Evolutionary conservation across 768 basidiomycete species (phyloP).

Genomic region (Leucocoprinus leucothites): DNA sequence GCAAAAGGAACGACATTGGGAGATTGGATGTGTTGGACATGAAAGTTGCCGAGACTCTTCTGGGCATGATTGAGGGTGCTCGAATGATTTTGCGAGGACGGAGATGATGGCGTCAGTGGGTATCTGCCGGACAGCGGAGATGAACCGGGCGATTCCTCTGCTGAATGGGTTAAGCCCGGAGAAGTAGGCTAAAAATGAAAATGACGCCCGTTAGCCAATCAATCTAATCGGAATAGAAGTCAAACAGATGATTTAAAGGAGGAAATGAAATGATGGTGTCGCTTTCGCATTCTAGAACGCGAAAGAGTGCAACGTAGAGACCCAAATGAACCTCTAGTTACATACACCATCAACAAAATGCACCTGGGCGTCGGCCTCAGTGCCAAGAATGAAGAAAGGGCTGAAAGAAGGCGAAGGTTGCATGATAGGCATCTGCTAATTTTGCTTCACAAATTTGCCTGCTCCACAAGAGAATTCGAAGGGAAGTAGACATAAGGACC

Average conservation of each 20-base stretch:
- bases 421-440: conserved; percentile 7
- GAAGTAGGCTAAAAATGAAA: background rate
- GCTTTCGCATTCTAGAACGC: background rate
- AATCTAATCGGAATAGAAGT: background rate
- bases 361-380: no score
- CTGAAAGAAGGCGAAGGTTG: background rate
- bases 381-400: background rate
- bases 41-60: background rate
- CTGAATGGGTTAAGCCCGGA: conserved; percentile 4
- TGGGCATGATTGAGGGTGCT: background rate
- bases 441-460: conserved; percentile 4
- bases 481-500: no score
- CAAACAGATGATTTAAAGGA: background rate
- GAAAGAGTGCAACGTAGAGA: background rate
- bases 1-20: background rate
- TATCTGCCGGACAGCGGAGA: conserved; percentile 8
- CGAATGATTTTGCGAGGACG: conserved; percentile 9
- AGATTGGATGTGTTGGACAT: background rate
- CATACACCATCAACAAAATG: no score
- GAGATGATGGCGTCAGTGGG: conserved; percentile 9
- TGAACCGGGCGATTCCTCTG: conserved; percentile 4
- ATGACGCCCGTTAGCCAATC: background rate
- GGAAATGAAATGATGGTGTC: background rate
- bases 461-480: background rate
- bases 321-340: background rate